Conservation (phyloP, 495 filamentous ascomycete species). For the Xylaria castorea region DNA sequence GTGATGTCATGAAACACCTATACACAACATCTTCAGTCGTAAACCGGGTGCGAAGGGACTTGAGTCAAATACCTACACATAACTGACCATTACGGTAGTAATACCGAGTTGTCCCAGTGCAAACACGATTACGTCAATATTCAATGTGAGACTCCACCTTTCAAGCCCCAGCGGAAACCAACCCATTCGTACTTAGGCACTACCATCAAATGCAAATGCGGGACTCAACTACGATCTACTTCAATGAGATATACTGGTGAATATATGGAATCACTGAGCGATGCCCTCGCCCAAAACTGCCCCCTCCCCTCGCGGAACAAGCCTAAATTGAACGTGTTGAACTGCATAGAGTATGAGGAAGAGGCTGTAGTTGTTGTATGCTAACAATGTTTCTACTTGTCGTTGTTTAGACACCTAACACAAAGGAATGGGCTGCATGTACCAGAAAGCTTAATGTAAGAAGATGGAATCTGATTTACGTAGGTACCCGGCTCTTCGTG, state of each 20-base stretch:
- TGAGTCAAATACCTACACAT: neutral
- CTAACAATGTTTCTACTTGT: neutral
- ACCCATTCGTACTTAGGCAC: neutral
- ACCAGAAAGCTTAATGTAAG: neutral
- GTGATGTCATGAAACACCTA: neutral
- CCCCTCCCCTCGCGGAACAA: neutral
- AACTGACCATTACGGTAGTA: neutral
- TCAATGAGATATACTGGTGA: neutral
- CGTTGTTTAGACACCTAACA: neutral
- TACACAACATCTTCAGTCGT: neutral
- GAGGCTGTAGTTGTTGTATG: neutral
- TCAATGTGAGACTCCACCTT: neutral
- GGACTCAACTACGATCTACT: neutral
- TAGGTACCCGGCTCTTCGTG: neutral
- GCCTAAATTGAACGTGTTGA: neutral
- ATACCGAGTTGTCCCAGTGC: neutral
- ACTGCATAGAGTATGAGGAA: neutral
- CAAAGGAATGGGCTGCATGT: neutral
- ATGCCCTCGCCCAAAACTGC: neutral
- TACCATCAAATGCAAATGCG: neutral
- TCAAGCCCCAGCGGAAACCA: neutral
- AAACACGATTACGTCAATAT: neutral
- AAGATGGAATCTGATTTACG: neutral
- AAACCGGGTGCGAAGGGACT: neutral
- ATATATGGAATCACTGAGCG: neutral